Evolutionary conservation across 257 asterid genomes (phyloP), one percentile per base, ranked within the genome.

Genomic region (Euphrasia confusa): DNA sequence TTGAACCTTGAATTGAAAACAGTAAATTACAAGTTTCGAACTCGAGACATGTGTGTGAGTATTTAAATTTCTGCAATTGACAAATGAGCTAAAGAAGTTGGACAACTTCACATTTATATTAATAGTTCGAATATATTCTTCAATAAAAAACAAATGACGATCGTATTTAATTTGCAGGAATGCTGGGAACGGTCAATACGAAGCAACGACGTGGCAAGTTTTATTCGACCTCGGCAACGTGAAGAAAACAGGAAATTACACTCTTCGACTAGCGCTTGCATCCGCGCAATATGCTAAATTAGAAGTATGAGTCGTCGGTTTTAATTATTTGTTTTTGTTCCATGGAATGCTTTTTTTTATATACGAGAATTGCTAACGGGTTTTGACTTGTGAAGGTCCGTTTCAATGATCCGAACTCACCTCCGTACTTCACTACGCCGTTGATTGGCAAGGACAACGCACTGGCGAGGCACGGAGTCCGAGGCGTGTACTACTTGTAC

Each of bases 181-280:
- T 1, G 54, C 70, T 50, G 80, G 73, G 30, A 57, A 70, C 24
- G 44, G 48, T 7, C 14, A 37, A 1, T 80, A 65, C n/a, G 14
- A 4, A 58, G 61, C 86, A 59, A 68, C 93, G 60, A 85, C 90
- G 44, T 88, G 96, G 96, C 67, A 72, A 66, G 77, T 88, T 15
- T 12, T 68, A 27, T 88, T 88, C 45, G 61, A 77, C 53, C 78
- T 80, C 5, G 30, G 37, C 11, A 44, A 5, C 9, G 70, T 81
- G 3, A 40, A 50, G 18, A 53, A 32, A 18, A 58, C 21, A 1
- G 75, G 58, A 61, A 79, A 73, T 44, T 89, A 89, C 77, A 89
- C 94, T 10, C 89, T 89, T 28, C 95, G 78, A 60, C 32, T 89
- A 61, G 89, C 96, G 2, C 67, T 89, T 2, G 96, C 96, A 62